These are phyloP conservation scores for Neofusicoccum sp. DNA, from an alignment of 2,329 filamentous ascomycete species.

Conservation along the genomic window DNA sequence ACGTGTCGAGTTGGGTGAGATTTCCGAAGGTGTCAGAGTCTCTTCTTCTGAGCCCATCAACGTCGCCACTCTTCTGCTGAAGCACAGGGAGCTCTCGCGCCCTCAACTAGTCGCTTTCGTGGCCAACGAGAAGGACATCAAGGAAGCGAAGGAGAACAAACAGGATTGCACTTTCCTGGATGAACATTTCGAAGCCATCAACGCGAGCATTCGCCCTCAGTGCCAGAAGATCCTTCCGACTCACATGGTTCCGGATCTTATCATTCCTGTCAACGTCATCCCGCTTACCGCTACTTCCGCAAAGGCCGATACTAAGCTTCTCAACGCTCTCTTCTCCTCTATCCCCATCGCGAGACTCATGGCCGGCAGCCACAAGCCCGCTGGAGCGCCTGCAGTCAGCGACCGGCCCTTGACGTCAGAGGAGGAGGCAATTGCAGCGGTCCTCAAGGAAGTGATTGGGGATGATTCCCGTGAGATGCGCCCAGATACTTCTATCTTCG, in stretches of 20 bases:
- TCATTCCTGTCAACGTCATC: slow-evolving; percentile 38
- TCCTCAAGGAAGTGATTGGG: slow-evolving; percentile 26
- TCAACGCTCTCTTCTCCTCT: slow-evolving; percentile 28
- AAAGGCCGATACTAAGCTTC: slow-evolving; percentile 34
- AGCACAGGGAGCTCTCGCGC: slow-evolving; percentile 9
- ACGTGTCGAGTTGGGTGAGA: slow-evolving; percentile 41
- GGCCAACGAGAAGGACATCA: slow-evolving; percentile 20
- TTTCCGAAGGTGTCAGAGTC: slow-evolving; percentile 34
- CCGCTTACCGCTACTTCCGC: slow-evolving; percentile 35
- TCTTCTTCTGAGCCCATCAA: slow-evolving; percentile 26
- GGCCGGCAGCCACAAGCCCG: slow-evolving; percentile 3
- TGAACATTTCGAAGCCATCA: slow-evolving; percentile 18
- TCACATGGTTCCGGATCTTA: slow-evolving; percentile 42
- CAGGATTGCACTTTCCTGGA: slow-evolving; percentile 21
- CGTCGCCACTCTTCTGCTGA: slow-evolving; percentile 6
- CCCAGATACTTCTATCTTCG: slow-evolving; percentile 35
- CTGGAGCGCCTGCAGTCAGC: neutral
- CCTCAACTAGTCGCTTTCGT: slow-evolving; percentile 14
- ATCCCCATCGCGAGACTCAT: slow-evolving; percentile 27
- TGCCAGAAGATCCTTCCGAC: slow-evolving; percentile 29
- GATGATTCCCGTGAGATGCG: slow-evolving; percentile 23
- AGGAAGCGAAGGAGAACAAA: slow-evolving; percentile 18
- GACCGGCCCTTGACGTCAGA: slow-evolving; percentile 23
- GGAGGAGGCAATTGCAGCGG: slow-evolving; percentile 27
- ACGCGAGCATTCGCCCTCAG: slow-evolving; percentile 20